phyloP scores from a whole-genome alignment of 1,139 yeast genomes.

The Yamadazyma spencermartinsiae region DNA sequence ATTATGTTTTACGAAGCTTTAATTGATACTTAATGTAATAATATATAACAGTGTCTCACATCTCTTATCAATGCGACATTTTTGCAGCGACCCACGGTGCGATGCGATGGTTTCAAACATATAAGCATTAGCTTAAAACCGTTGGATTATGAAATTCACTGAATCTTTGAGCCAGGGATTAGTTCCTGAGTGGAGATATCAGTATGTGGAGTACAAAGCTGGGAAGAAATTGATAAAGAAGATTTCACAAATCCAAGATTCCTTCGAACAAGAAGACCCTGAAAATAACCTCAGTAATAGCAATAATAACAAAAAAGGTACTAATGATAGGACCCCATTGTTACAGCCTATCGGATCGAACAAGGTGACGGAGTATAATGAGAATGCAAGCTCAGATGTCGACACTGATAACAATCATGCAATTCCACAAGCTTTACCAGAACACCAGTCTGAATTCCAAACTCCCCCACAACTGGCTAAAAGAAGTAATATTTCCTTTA shows the following conservation, averaged over 20 bases:
- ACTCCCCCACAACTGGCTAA: slow-evolving; percentile 2
- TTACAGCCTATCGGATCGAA: slow-evolving; percentile 19
- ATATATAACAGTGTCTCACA: neutral
- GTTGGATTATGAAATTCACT: slow-evolving; percentile 54
- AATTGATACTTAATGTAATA: neutral
- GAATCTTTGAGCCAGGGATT: slow-evolving; percentile 58
- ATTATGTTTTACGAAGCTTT: too few species aligned
- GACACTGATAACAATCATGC: neutral
- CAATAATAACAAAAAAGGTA: neutral
- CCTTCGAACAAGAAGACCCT: neutral
- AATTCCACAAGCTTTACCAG: neutral
- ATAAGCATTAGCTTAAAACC: neutral
- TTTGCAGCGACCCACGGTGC: too few species aligned
- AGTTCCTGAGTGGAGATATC: slow-evolving; percentile 87
- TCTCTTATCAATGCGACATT: neutral
- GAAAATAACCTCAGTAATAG: neutral
- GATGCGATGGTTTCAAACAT: neutral
- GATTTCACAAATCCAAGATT: slow-evolving; percentile 2
- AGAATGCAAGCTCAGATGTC: neutral
- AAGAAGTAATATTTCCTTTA: slow-evolving; percentile 13
- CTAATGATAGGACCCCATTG: slow-evolving; percentile 33
- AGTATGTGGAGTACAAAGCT: slow-evolving; percentile 72
- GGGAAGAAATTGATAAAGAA: slow-evolving; percentile 43
- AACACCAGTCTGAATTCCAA: neutral
- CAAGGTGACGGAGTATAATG: slow-evolving; percentile 4